A percentile compares a stretch with the other conserved stretches of the same genome.
Evolutionary conservation across 371 early-diverging fungal species (phyloP).

Genomic region (Mortierella sp.): DNA sequence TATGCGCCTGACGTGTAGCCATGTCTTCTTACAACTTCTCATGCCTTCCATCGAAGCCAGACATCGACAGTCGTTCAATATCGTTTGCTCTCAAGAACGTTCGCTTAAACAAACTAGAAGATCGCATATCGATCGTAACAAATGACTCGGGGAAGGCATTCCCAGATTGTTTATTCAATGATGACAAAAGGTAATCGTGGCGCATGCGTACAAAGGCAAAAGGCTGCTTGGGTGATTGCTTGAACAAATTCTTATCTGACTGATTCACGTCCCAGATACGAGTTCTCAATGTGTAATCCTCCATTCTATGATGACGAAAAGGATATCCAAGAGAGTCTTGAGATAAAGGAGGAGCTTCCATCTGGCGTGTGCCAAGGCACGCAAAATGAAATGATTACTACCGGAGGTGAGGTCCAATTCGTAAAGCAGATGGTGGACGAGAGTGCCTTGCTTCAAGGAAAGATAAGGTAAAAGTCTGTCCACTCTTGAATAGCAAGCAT

Average conservation of each 20-base stretch:
- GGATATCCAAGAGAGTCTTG: slow-evolving; percentile 31
- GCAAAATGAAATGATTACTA: slow-evolving; percentile 60
- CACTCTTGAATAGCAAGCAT: background rate
- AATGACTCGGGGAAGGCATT: slow-evolving; percentile 17
- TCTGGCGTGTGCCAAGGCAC: slow-evolving; percentile 55
- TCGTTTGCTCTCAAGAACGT: slow-evolving; percentile 28
- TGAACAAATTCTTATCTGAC: background rate
- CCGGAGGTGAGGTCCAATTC: slow-evolving; percentile 65
- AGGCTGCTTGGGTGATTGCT: background rate
- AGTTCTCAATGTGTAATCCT: slow-evolving; percentile 50
- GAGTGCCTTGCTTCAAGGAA: slow-evolving; percentile 27
- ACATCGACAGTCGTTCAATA: slow-evolving; percentile 37
- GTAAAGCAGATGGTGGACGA: slow-evolving; percentile 56
- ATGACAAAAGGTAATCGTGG: slow-evolving; percentile 31
- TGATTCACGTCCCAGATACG: slow-evolving; percentile 33
- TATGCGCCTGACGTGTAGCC: background rate
- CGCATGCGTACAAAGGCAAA: slow-evolving; percentile 19
- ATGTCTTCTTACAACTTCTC: background rate
- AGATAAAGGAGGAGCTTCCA: slow-evolving; percentile 19
- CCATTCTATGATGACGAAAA: slow-evolving; percentile 49
- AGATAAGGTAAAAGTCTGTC: slow-evolving; percentile 34
- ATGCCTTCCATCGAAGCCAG: slow-evolving; percentile 11
- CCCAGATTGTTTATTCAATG: slow-evolving; percentile 16
- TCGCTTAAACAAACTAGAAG: slow-evolving; percentile 18
- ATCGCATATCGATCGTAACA: slow-evolving; percentile 20